Base-by-base conservation (phyloP, 2,329 filamentous ascomycete species). In the Microcyclosporella mali region DNA sequence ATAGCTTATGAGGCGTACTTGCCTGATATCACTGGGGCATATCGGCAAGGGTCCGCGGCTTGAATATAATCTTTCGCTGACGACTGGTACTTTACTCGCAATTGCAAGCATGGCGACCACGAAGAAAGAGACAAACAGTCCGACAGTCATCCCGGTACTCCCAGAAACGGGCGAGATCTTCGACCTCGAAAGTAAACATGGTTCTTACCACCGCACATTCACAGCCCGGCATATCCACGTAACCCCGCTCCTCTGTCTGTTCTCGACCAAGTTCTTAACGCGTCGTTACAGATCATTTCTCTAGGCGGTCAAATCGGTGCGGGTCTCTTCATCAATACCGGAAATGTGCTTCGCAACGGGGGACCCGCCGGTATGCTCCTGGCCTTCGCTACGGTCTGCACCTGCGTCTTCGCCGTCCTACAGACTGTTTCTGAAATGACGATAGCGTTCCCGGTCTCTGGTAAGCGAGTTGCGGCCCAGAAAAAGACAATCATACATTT, bases 301-400 rank as follows among this genome's bases (percentile, higher is more conserved):
- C 50, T 59, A 14, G 57, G 55, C 19, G 54, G 58, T 2, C 58
- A 56, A 27, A 70, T 74, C 41, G 72, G 72, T 25, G 75, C 71
- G 12, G 72, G 73, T 52, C 61, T 75, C 3, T 76, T 74, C 56
- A 71, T 75, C 35, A 67, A 69, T 28, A 68, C 66, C 32, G 72
- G 72, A 25, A 58, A 62, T 29, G 67, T 69, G 3, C 62, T 75
- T 28, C 64, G 67, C n/a, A 68, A 62, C 3, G 69, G 68, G 52
- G 72, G 72, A n/a, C 72, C 71, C 25, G 63, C 61, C 10, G 63
- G 46, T 14, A 55, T 66, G 40, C 35, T 67, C 34, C 38, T 66
- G 6, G 64, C 54, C 10, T 67, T 60, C 40, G 47, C 48, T 28
- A 52, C 54, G 29, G 53, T 58, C 12, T 55, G 53, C 40, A 52